phyloP scores from a whole-genome alignment of 345 rosid genomes.

The Salix caprea region DNA sequence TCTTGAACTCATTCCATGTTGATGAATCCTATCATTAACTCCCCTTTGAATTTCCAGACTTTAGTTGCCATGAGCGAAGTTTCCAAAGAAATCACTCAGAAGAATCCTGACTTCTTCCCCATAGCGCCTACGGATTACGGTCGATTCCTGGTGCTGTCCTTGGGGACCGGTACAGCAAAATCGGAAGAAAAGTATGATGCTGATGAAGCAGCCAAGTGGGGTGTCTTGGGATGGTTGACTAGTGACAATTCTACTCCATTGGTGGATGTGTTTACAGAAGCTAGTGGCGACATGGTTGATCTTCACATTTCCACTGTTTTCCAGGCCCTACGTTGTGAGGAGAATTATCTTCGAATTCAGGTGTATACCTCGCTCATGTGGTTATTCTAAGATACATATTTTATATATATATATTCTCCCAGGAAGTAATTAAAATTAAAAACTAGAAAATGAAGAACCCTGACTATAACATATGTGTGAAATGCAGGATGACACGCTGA shows the following conservation, averaged over 20 bases:
- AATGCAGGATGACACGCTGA: slow-evolving; percentile 31
- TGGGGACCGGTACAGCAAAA: slow-evolving; percentile 54
- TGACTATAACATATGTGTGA: too few species aligned
- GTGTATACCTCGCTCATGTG: too few species aligned
- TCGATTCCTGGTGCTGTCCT: slow-evolving; percentile 49
- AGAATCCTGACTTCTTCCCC: slow-evolving; percentile 37
- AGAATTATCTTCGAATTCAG: slow-evolving; percentile 35
- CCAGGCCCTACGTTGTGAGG: slow-evolving; percentile 40
- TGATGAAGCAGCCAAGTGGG: slow-evolving; percentile 51
- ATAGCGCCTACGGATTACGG: slow-evolving; percentile 44
- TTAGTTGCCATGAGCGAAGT: slow-evolving; percentile 53
- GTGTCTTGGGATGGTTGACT: slow-evolving; percentile 59
- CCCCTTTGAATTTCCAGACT: slow-evolving; percentile 16
- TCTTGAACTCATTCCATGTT: too few species aligned
- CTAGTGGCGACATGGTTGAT: slow-evolving; percentile 42
- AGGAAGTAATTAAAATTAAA: too few species aligned
- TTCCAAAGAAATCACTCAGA: slow-evolving; percentile 36
- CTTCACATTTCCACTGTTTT: slow-evolving; percentile 47
- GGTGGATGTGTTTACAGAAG: slow-evolving; percentile 45
- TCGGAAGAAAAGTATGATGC: slow-evolving; percentile 41
- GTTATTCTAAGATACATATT: too few species aligned
- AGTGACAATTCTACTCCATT: slow-evolving; percentile 45
- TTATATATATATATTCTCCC: too few species aligned
- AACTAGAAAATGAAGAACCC: too few species aligned
- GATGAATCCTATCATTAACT: too few species aligned